Evolutionary conservation across 73 alveolate species (phyloP).

Genomic region (Tetrahymena thermophila): DNA sequence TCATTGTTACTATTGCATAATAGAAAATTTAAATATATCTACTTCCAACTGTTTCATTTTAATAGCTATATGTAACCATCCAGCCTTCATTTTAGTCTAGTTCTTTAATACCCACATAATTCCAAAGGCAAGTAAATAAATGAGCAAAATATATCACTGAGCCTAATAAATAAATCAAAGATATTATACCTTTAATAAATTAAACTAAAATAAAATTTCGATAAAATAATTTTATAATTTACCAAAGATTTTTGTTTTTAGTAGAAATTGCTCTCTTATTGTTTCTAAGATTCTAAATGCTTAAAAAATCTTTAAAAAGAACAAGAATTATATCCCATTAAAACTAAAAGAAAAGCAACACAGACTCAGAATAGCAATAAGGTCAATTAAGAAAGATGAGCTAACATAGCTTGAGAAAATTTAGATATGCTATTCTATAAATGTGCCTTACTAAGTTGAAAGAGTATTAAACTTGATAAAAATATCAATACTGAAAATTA

Average conservation of each 20-base stretch:
- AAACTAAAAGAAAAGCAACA: neutral
- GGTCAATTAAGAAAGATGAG: neutral
- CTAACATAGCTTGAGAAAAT: neutral
- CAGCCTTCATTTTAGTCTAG: neutral
- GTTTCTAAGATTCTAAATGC: neutral
- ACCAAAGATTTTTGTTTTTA: neutral
- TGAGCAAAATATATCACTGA: neutral
- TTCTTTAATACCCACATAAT: neutral
- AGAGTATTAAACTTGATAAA: neutral
- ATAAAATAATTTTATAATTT: no score
- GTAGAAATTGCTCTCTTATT: neutral
- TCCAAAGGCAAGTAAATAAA: neutral
- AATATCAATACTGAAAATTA: neutral
- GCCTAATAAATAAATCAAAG: neutral
- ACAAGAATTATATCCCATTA: neutral
- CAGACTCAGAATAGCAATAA: neutral
- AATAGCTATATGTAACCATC: neutral
- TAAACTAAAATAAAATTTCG: neutral
- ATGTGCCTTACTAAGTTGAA: neutral
- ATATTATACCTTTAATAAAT: neutral
- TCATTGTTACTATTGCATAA: conserved; percentile 28
- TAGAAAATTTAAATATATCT: neutral
- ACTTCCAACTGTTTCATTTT: neutral
- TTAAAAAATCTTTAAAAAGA: neutral
- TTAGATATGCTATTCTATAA: neutral